A percentile compares a stretch with the other conserved stretches of the same genome.
Conservation (phyloP, 768 basidiomycete genomes). For the Boletus edulis region DNA sequence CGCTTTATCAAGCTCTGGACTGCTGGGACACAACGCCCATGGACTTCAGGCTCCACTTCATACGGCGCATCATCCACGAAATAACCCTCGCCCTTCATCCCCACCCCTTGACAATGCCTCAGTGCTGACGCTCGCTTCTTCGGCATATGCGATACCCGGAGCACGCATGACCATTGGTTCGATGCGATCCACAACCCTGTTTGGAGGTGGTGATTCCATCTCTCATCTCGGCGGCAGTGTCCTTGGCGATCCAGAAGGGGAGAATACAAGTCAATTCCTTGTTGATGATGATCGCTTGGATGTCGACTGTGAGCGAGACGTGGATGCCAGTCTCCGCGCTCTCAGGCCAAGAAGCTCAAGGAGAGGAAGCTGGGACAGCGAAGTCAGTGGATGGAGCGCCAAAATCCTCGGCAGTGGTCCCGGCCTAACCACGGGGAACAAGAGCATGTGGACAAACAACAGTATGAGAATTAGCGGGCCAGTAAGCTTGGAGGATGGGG, state of each 20-base stretch:
- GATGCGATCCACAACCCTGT: slow-evolving; percentile 45
- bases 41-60: slow-evolving; percentile 80
- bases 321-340: slow-evolving; percentile 88
- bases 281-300: slow-evolving; percentile 66
- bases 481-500: slow-evolving; percentile 46
- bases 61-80: slow-evolving; percentile 89
- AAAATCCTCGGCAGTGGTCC: slow-evolving; percentile 47
- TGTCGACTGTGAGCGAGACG: slow-evolving; percentile 53
- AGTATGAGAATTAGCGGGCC: slow-evolving; percentile 56
- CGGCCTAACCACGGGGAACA: slow-evolving; percentile 47
- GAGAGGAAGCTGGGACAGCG: slow-evolving; percentile 90
- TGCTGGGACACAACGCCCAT: slow-evolving; percentile 27
- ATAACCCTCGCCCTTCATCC: slow-evolving; percentile 92
- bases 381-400: slow-evolving; percentile 86
- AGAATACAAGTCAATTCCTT: slow-evolving; percentile 67
- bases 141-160: slow-evolving; percentile 77
- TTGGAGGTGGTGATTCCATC: slow-evolving; percentile 54
- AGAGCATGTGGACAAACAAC: slow-evolving; percentile 59
- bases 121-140: slow-evolving; percentile 88
- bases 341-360: slow-evolving; percentile 82
- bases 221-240: slow-evolving; percentile 72
- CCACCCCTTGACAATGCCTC: slow-evolving; percentile 92
- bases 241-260: slow-evolving; percentile 47
- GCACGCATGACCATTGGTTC: slow-evolving; percentile 46
- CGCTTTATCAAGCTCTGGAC: slow-evolving; percentile 29